Evolutionary conservation across 805 yeast genomes (phyloP), one percentile per base, ranked within the genome.

Genomic region (Starmera dryadoides): DNA sequence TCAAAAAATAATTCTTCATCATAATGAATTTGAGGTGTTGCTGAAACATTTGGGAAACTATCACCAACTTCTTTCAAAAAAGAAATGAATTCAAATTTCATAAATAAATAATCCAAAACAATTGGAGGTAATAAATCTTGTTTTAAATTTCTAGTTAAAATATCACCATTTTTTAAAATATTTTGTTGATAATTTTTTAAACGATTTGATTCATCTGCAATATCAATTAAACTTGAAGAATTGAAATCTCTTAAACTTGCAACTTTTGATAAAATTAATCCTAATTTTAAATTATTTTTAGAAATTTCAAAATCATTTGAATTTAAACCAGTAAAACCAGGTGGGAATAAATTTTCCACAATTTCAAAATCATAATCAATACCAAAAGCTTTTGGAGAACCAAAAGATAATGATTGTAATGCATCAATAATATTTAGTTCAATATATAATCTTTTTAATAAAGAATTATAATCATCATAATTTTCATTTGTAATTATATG

Each of bases 351-450:
- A n/a, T 33, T n/a, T 26, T 55, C 55, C 36, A 57, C 33, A 42
- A 46, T 36, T 16, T 29, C 33, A 23, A 31, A 37, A 33, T 36
- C 43, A 33, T 40, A 29, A 14, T 30, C 35, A 15, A 59, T 50
- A 32, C 50, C 52, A 18, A 59, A 49, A 32, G n/a, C 36, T 39
- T 57, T 55, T 18, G 72, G 75, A 1, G 59, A 56, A 7, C 83
- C 84, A 58, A 68, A 76, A 18, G 73, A 64, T 21, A 78, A 53
- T 14, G 77, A 59, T 44, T 74, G 74, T 17, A 77, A 46, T n/a
- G 71, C 63, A 51, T 77, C 83, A 29, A 79, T 56, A 0, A 75
- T 56, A 11, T 66, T 59, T 30, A 79, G 46, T 31, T 71, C 63
- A 30, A 71, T 62, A 48, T 72, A 74, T 20, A 79, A 58, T 45